phyloP scores from a whole-genome alignment of 2,329 filamentous ascomycete species.

The Hymenoscyphus scutula region DNA sequence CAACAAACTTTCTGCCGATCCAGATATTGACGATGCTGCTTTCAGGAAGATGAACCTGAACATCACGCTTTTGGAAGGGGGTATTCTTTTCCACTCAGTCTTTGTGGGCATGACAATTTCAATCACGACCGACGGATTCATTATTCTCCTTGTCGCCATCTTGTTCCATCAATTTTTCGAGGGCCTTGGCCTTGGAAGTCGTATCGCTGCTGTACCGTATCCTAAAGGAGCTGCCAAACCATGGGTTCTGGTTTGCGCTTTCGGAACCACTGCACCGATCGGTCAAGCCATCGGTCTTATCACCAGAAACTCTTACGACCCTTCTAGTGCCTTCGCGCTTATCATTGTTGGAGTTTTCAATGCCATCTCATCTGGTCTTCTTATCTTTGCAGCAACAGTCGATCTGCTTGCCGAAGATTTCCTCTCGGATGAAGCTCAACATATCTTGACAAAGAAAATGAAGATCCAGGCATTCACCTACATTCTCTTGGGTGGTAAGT shows the following conservation, averaged over 20 bases:
- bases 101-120: constrained; percentile 73
- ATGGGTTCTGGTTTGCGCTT: constrained; percentile 22
- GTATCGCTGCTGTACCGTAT: constrained; percentile 51
- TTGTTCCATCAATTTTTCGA: constrained; percentile 60
- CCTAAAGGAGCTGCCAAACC: constrained; percentile 17
- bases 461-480: constrained; percentile 19
- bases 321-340: constrained; percentile 68
- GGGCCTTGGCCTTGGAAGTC: constrained; percentile 67
- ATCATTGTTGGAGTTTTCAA: constrained; percentile 85
- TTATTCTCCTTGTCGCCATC: constrained; percentile 66
- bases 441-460: constrained; percentile 56
- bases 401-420: constrained; percentile 82
- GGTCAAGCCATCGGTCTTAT: constrained; percentile 77
- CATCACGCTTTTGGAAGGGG: constrained; percentile 72
- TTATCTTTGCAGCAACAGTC: constrained; percentile 77
- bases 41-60: constrained; percentile 67
- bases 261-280: constrained; percentile 61
- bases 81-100: constrained; percentile 76
- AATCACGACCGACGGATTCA: constrained; percentile 62
- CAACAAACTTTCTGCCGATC: constrained; percentile 9
- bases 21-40: constrained; percentile 40
- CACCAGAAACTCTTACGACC: constrained; percentile 74
- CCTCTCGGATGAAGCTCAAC: constrained; percentile 59
- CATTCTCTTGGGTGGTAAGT: constrained; percentile 18
- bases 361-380: constrained; percentile 72